Evolutionary conservation across 2,329 filamentous ascomycete species (phyloP), one percentile per base, ranked within the genome.

Genomic region (Talaromyces pinophilus): DNA sequence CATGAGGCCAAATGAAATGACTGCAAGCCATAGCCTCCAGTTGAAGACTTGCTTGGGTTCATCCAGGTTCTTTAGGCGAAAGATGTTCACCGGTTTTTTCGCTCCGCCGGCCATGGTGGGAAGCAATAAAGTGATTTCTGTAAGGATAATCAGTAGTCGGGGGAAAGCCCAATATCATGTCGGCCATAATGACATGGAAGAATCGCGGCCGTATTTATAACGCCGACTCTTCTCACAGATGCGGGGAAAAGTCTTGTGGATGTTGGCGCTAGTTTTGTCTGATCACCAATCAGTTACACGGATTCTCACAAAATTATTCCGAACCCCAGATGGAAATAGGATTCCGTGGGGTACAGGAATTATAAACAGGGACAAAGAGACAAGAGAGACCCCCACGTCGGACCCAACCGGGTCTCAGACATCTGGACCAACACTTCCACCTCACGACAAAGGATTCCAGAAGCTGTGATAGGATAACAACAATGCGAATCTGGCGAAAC

Each of bases 11-110:
- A 91, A 91, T 13, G 85, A 87, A 68, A 90, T 77, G 64, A 92
- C 88, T 64, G 89, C 87, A 77, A 90, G 90, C 87, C 88, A 91
- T 63, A 92, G 82, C 57, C 87, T 84, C 87, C 88, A 90, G 79
- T 92, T 92, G 75, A 92, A 85, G 67, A 87, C 85, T 73, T 89
- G 87, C 65, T 84, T 83, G 4, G 90, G 90, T 69, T 90, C 88
- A 69, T 85, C 35, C 57, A 19, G 8, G 11, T 46, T 19, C 28
- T 38, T 64, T 77, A 44, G 57, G 28, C 30, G 28, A 15, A 55
- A 55, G 30, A 55, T 55, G 10, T 55, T 55, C 28, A 55, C 71
- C n/a, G 78, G 78, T 67, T 78, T 79, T 71, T 78, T 78, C 11
- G 72, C 71, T 55, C 76, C 92, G 81, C 67, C 79, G 71, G 76